Evolutionary conservation across 2,329 filamentous ascomycete genomes (phyloP), one percentile per base, ranked within the genome.

Genomic region (Fusarium acutatum): DNA sequence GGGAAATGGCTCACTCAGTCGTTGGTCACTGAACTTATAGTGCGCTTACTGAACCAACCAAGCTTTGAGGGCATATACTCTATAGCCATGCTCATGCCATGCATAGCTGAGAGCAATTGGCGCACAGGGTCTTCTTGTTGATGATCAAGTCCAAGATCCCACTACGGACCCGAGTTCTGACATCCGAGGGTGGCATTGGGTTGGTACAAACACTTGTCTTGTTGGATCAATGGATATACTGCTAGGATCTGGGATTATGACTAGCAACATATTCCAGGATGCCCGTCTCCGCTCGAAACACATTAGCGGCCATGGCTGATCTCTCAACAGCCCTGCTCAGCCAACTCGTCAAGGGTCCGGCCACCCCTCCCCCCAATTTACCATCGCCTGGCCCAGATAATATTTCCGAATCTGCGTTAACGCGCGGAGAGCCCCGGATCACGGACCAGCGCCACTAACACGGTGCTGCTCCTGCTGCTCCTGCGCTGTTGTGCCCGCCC

Each of bases 371-470:
- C 69, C 75, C 79, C 76, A 79, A 80, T 79, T 76, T 80, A 80
- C 77, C 83, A 82, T 81, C 35, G 79, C 79, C 77, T 79, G 77
- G 81, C 82, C 82, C 79, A 85, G 80, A 84, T 83, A 82, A 85
- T 86, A 85, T 84, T 85, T 83, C 84, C 84, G 83, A 85, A 82
- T 83, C 80, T 83, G 83, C 79, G 84, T 83, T 83, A 83, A 82
- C 80, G 81, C 80, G 81, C 81, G 81, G 82, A 83, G 81, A 84
- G 82, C 82, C 83, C 84, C 83, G 82, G 81, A 82, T 79, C 78
- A 79, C 79, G 78, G 77, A 75, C 78, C 74, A 80, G 75, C 78
- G 78, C 79, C 80, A 80, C 80, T 80, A 79, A 77, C 77, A 79
- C 75, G 72, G 75, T 74, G 74, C 75, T 77, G 78, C 71, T 50